These are phyloP conservation scores for Neovahlkampfia damariscottae DNA, from an alignment of 78 protist species.

Conservation along the genomic window DNA sequence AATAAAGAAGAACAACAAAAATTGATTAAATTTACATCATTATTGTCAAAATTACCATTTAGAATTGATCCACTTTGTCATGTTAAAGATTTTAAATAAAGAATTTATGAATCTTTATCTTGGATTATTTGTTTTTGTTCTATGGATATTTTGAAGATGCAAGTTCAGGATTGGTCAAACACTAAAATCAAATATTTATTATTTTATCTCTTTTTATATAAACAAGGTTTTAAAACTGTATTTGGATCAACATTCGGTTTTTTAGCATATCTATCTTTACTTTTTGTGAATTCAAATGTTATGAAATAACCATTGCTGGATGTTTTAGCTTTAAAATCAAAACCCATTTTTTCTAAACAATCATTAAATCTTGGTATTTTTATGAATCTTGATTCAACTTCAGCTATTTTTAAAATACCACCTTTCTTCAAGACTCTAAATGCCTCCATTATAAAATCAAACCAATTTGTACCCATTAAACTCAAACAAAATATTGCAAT, in stretches of 20 bases:
- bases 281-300: slow-evolving; percentile 9
- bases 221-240: slow-evolving; percentile 25
- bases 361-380: slow-evolving; percentile 20
- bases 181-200: not conserved
- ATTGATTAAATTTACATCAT: too few relatives aligned
- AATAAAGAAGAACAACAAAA: too few relatives aligned
- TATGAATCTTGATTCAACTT: slow-evolving; percentile 39
- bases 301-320: not conserved
- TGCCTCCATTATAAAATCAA: slow-evolving; percentile 61
- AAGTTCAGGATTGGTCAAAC: too few relatives aligned
- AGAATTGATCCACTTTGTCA: too few relatives aligned
- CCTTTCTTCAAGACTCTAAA: slow-evolving; percentile 35
- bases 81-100: too few relatives aligned
- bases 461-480: slow-evolving; percentile 69
- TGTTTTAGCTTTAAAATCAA: slow-evolving; percentile 11
- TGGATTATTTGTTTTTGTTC: too few relatives aligned
- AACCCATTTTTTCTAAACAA: slow-evolving; percentile 21
- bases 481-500: slow-evolving; percentile 59
- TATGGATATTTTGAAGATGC: too few relatives aligned
- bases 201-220: slow-evolving; percentile 21
- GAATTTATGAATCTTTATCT: too few relatives aligned
- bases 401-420: slow-evolving; percentile 53
- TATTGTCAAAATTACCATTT: too few relatives aligned
- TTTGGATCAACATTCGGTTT: not conserved
- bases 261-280: too few relatives aligned